Evolutionary conservation across 305 asterid genomes (phyloP).

Genomic region (Rubia tinctorum): DNA sequence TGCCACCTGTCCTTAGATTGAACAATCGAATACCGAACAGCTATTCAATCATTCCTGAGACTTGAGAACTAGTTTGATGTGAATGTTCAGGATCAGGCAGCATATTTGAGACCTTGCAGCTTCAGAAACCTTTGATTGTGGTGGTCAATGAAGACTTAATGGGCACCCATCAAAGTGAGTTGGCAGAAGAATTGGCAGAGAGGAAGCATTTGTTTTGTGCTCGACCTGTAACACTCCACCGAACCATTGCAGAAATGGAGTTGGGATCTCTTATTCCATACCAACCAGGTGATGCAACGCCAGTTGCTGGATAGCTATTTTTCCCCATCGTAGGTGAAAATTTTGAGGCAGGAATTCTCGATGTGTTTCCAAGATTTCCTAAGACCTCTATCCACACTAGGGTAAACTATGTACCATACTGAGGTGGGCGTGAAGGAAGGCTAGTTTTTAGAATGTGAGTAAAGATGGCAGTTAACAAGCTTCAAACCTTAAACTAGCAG

Average conservation of each 20-base stretch:
- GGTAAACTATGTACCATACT: neutral
- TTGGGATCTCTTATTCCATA: slow-evolving; percentile 54
- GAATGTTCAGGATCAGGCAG: slow-evolving; percentile 78
- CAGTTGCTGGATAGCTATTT: slow-evolving; percentile 50
- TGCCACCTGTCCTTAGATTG: neutral
- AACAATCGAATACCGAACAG: neutral
- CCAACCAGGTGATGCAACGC: slow-evolving; percentile 78
- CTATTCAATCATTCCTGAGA: neutral
- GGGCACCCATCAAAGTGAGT: slow-evolving; percentile 96
- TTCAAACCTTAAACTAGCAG: neutral
- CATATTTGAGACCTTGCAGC: slow-evolving; percentile 77
- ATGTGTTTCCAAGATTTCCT: neutral
- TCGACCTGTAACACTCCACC: slow-evolving; percentile 66
- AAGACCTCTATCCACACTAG: neutral
- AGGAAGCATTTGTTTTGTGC: slow-evolving; percentile 82
- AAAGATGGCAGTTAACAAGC: neutral
- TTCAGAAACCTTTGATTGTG: slow-evolving; percentile 71
- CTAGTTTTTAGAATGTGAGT: neutral
- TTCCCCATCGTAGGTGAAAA: neutral
- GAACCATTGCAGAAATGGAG: slow-evolving; percentile 57
- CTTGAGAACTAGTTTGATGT: neutral
- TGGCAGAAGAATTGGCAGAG: slow-evolving; percentile 90
- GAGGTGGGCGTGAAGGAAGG: too few species aligned
- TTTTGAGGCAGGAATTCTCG: neutral
- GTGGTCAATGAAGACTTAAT: slow-evolving; percentile 91